Conservation (phyloP, 371 early-diverging fungal genomes). For the Capillidium heterosporum region DNA sequence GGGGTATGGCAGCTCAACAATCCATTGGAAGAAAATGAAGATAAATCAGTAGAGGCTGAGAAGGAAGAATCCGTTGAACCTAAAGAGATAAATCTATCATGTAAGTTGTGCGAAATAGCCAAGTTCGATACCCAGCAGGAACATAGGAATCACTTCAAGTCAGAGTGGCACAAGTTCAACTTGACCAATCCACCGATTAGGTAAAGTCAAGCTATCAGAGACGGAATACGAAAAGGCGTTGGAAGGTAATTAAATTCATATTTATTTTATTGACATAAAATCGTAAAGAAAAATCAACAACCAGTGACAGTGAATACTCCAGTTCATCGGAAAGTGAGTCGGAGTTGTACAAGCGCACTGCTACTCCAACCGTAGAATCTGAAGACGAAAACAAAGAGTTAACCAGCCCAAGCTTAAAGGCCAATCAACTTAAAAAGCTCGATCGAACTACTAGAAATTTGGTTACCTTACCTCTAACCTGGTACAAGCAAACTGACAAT, state of each 20-base stretch:
- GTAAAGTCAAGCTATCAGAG: not conserved
- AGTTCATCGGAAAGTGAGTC: not conserved
- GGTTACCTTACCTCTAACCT: not conserved
- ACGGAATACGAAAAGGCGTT: not conserved
- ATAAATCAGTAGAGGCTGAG: no score
- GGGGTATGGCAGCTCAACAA: no score
- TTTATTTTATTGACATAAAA: not conserved
- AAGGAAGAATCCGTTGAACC: no score
- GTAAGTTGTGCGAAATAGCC: no score
- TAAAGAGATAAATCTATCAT: no score
- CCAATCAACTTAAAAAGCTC: not conserved
- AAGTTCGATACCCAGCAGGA: not conserved
- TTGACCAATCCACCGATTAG: not conserved
- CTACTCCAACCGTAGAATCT: not conserved
- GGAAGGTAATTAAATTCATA: not conserved
- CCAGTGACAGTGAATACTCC: not conserved
- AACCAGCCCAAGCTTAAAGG: no score
- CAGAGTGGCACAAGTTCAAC: constrained; percentile 2
- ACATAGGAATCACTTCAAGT: constrained; percentile 1
- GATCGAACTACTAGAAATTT: not conserved
- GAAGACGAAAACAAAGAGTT: not conserved
- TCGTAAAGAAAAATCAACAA: not conserved
- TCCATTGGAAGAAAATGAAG: no score
- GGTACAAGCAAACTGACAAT: not conserved
- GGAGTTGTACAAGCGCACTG: no score